phyloP scores from a whole-genome alignment of 768 basidiomycete species.

The Amanita pallidorosea region DNA sequence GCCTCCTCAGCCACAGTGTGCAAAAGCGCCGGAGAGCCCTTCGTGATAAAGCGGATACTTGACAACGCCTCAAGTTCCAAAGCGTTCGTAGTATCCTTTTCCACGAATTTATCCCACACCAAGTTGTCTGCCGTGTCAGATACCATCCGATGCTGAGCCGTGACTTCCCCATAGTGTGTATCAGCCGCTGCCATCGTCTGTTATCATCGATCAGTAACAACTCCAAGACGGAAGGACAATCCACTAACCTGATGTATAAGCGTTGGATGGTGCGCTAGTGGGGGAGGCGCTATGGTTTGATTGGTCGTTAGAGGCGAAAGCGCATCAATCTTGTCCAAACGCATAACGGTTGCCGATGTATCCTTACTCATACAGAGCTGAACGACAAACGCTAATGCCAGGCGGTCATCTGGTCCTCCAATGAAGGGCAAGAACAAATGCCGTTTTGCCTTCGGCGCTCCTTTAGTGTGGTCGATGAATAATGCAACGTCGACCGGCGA shows the following conservation, averaged over 20 bases:
- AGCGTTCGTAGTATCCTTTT: conserved; percentile 15
- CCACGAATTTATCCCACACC: conserved; percentile 57
- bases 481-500: conserved; percentile 72
- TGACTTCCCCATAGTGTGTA: conserved; percentile 59
- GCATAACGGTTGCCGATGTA: conserved; percentile 65
- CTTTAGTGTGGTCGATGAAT: conserved; percentile 63
- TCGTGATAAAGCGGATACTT: conserved; percentile 50
- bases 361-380: conserved; percentile 58
- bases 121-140: conserved; percentile 81
- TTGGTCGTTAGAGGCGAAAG: conserved; percentile 1
- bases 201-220: background rate
- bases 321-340: conserved; percentile 39
- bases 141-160: conserved; percentile 54
- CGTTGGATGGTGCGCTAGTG: background rate
- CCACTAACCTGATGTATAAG: conserved; percentile 1
- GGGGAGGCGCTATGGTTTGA: background rate
- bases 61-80: conserved; percentile 33
- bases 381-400: conserved; percentile 70
- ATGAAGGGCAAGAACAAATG: conserved; percentile 86
- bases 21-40: conserved; percentile 43
- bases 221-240: background rate
- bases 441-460: conserved; percentile 21
- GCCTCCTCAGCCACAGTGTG: conserved; percentile 41
- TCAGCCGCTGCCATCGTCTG: conserved; percentile 47
- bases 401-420: conserved; percentile 89